phyloP scores from a whole-genome alignment of 2,329 filamentous ascomycete species.

The Fusarium lateritium region DNA sequence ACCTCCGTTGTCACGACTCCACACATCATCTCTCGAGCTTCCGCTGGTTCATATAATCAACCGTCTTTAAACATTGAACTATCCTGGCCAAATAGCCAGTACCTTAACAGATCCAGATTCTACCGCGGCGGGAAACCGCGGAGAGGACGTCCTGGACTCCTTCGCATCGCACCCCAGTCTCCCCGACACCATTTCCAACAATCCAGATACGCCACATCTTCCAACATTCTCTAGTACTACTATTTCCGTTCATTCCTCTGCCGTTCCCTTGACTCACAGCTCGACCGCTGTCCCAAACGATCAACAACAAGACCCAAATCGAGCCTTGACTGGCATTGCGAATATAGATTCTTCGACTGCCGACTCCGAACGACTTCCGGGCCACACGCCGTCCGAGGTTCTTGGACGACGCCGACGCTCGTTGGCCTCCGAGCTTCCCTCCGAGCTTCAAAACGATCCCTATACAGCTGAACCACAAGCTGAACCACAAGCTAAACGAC shows the following conservation, averaged over 20 bases:
- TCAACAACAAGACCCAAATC: slow-evolving; percentile 44
- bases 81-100: slow-evolving; percentile 46
- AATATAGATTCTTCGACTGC: slow-evolving; percentile 60
- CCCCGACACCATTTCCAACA: slow-evolving; percentile 69
- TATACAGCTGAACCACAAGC: slow-evolving; percentile 40
- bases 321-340: slow-evolving; percentile 53
- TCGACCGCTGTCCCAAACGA: slow-evolving; percentile 43
- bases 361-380: slow-evolving; percentile 45
- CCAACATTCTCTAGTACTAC: slow-evolving; percentile 64
- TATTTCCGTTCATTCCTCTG: slow-evolving; percentile 50
- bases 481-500: slow-evolving; percentile 60
- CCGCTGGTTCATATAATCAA: background rate
- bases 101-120: slow-evolving; percentile 39
- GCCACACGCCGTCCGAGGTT: slow-evolving; percentile 55
- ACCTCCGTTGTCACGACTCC: slow-evolving; percentile 26
- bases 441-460: slow-evolving; percentile 53
- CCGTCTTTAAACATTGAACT: slow-evolving; percentile 33
- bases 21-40: slow-evolving; percentile 22
- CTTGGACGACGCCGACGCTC: slow-evolving; percentile 71
- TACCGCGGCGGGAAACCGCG: slow-evolving; percentile 59
- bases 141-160: slow-evolving; percentile 60
- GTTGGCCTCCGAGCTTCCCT: slow-evolving; percentile 53
- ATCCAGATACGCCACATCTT: slow-evolving; percentile 72
- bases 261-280: slow-evolving; percentile 17
- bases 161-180: slow-evolving; percentile 53